Base-by-base conservation (phyloP, 164 flowering plant species). In the Vitis riparia region DNA sequence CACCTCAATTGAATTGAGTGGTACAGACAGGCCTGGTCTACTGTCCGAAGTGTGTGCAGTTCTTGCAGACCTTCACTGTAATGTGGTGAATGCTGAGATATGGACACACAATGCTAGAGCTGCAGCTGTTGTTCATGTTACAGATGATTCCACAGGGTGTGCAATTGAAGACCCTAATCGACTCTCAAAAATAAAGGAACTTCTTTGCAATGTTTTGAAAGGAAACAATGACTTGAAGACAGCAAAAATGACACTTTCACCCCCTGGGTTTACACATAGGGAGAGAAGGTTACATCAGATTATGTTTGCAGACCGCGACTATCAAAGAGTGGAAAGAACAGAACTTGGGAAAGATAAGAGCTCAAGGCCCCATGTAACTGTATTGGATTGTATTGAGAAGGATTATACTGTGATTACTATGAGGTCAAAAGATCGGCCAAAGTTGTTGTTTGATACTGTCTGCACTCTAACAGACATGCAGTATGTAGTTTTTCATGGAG, bases 51-150 rank as follows among this genome's bases (percentile, higher is more conserved):
- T 93, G 2, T 89, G 88, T 70, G 98, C 95, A 1, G 99, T 96
- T 52, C 94, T 96, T 3, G 77, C 92, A 9, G 90, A 89, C 59
- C 91, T 90, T n/a, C 84, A 85, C 51, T 95, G 97, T 73, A 90
- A 86, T 68, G 93, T 95, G 17, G 97, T 90, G 13, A 89, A 86
- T 73, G 96, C 97, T 11, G 97, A 90, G 76, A 81, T 93, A 63
- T 95, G 99, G 99, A 93, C 99, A 0, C 99, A 95, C 74, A 93
- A 91, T 62, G 79, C 87, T 30, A 76, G 97, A 66, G 94, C 94
- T 68, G 99, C 99, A 16, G 94, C 98, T 29, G 83, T 93, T 8
- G 88, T 95, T 61, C 85, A 88, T 70, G 91, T 95, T 30, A 89
- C 86, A 49, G 98, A 95, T 68, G 76, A 79, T 65, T 76, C 80